Conservation (phyloP, 352 stramenopile species). For the Globisporangium parvum region DNA sequence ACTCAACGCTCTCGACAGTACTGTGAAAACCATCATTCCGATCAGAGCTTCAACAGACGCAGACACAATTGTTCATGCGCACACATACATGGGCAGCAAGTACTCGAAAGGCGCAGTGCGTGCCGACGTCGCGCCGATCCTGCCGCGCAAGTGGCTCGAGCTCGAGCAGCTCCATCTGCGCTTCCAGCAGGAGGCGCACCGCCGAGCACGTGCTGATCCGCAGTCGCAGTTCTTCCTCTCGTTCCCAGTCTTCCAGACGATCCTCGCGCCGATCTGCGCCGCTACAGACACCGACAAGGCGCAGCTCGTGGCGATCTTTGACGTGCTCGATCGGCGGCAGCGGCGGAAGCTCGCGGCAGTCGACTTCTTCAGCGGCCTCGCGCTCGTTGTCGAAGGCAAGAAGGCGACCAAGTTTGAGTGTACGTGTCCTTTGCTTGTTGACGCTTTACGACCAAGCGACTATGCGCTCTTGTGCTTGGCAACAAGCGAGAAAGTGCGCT, state of each 20-base stretch:
- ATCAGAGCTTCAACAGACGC: slow-evolving; percentile 15
- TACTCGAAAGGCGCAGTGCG: slow-evolving; percentile 39
- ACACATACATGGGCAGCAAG: slow-evolving; percentile 40
- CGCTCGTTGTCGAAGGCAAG: slow-evolving; percentile 53
- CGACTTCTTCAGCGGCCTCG: slow-evolving; percentile 60
- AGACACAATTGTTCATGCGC: background rate
- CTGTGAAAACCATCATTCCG: background rate
- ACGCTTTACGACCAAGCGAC: no score
- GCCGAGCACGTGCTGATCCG: slow-evolving; percentile 19
- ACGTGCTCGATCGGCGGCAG: slow-evolving; percentile 23
- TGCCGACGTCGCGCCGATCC: slow-evolving; percentile 28
- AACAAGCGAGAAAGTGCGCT: background rate
- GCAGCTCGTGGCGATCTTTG: slow-evolving; percentile 39
- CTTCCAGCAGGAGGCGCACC: slow-evolving; percentile 53
- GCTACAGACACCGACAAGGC: slow-evolving; percentile 26
- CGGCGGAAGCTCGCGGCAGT: slow-evolving; percentile 27
- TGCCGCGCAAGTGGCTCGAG: slow-evolving; percentile 46
- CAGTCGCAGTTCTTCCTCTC: slow-evolving; percentile 49
- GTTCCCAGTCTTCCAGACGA: slow-evolving; percentile 37
- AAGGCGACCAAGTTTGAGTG: slow-evolving; percentile 64
- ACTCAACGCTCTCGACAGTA: background rate
- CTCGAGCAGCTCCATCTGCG: slow-evolving; percentile 51
- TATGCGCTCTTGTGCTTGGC: no score
- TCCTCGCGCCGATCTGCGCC: slow-evolving; percentile 28
- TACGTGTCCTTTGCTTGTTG: slow-evolving; percentile 18